These are phyloP conservation scores for Yarrowia deformans DNA, from an alignment of 805 yeast genomes.

Conservation along the genomic window DNA sequence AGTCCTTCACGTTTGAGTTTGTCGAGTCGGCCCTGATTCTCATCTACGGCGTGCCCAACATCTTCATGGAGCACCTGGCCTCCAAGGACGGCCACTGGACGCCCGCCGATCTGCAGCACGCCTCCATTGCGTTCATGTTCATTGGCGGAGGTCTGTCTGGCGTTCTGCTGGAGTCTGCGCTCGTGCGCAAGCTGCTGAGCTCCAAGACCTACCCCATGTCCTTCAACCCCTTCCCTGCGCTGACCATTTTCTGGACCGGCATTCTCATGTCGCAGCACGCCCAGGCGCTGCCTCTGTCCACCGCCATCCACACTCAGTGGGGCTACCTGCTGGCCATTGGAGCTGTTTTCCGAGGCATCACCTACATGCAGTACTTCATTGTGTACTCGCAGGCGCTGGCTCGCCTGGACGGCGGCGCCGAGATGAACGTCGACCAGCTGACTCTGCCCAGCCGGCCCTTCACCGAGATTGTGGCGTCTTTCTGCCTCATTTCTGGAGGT, in stretches of 20 bases:
- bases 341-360: slow-evolving; percentile 73
- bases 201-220: slow-evolving; percentile 56
- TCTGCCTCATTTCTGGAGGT: slow-evolving; percentile 87
- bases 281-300: slow-evolving; percentile 80
- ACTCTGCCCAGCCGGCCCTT: slow-evolving; percentile 72
- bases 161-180: slow-evolving; percentile 70
- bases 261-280: slow-evolving; percentile 92
- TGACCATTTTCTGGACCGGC: slow-evolving; percentile 97
- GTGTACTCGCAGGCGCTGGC: slow-evolving; percentile 46
- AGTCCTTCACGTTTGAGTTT: slow-evolving; percentile 77
- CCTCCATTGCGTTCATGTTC: slow-evolving; percentile 87
- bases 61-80: slow-evolving; percentile 89
- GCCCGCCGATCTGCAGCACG: slow-evolving; percentile 89
- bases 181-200: slow-evolving; percentile 46
- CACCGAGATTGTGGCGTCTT: slow-evolving; percentile 81
- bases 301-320: slow-evolving; percentile 90
- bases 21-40: slow-evolving; percentile 80
- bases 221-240: slow-evolving; percentile 93
- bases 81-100: slow-evolving; percentile 82
- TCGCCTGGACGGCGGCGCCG: slow-evolving; percentile 12
- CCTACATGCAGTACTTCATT: slow-evolving; percentile 63
- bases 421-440: slow-evolving; percentile 32
- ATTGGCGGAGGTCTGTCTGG: slow-evolving; percentile 95
- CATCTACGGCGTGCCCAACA: slow-evolving; percentile 87
- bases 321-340: slow-evolving; percentile 85